Evolutionary conservation across 1,139 yeast genomes (phyloP), one percentile per base, ranked within the genome.

Genomic region (Chernovozyma sophiae-reginae): DNA sequence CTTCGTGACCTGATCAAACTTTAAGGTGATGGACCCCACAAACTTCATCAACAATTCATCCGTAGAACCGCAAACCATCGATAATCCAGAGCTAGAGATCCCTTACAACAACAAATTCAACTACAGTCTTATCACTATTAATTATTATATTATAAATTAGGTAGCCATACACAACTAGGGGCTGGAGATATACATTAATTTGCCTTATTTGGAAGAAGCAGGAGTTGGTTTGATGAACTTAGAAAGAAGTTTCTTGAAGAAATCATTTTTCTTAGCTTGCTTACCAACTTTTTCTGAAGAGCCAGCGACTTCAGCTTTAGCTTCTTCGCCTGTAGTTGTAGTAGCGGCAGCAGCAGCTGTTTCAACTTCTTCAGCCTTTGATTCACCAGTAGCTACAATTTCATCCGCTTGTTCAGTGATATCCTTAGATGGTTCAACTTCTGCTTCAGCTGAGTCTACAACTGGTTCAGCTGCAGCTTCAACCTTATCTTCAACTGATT

Each of bases 231-330:
- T 68, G 66, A 71, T 76, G 53, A 77, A 62, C 55, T 68, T 72
- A 47, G 60, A 55, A 44, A 71, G 52, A 40, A 73, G 56, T 58
- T 66, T 75, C 68, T 72, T 75, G 61, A 73, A 65, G 54, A 72
- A 60, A 44, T 68, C 67, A 51, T 65, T 66, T 72, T 73, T 74
- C 64, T 72, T 65, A 26, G 55, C 60, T 36, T 58, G 64, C 46
- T 61, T 64, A 36, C 58, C 65, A 36, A 52, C 60, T 43, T 59
- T 55, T 27, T 45, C 51, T 15, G 62, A 46, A 28, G 54, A 43
- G 27, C 53, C 52, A 40, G 54, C 56, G 34, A 58, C 60, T 32
- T 58, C 61, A 19, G 57, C 59, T 50, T 60, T 55, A 35, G 66
- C 65, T 38, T 46, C 55, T 25, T 48, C 49, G 8, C 48, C 51